These are phyloP conservation scores for Saksenaea vasiformis DNA, from an alignment of 371 early-diverging fungal genomes.

Conservation along the genomic window DNA sequence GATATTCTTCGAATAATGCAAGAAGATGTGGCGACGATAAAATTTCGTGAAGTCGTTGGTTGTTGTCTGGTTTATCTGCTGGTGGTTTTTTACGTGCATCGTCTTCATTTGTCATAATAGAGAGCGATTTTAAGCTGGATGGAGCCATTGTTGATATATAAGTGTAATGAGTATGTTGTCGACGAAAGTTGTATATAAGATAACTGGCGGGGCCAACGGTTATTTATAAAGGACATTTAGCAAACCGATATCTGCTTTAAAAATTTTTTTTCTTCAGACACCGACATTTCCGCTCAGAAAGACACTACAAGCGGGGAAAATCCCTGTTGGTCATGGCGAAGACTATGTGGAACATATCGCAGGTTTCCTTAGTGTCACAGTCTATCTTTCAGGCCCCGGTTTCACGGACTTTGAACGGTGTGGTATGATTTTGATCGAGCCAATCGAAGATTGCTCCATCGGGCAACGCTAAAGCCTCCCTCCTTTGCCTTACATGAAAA, in stretches of 20 bases:
- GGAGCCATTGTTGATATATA: neutral
- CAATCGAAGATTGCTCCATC: neutral
- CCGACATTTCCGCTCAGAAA: neutral
- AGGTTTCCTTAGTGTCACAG: neutral
- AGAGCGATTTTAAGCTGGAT: neutral
- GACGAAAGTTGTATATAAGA: neutral
- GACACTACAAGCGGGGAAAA: neutral
- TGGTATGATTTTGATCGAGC: constrained; percentile 5
- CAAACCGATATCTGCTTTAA: neutral
- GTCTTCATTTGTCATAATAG: neutral
- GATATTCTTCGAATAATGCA: constrained; percentile 28
- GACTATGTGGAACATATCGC: neutral
- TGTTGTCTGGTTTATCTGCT: neutral
- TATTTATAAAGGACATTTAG: neutral
- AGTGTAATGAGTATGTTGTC: neutral
- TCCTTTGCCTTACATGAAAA: neutral
- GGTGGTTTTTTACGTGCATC: neutral
- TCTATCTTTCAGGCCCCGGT: neutral
- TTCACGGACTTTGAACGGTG: neutral
- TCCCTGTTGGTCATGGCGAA: neutral
- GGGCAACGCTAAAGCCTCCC: constrained; percentile 1
- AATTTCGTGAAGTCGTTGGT: constrained; percentile 15
- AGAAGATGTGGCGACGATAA: constrained; percentile 26
- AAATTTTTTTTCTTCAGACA: neutral
- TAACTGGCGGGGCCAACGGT: neutral